phyloP scores from a whole-genome alignment of 768 basidiomycete species.

The Jaapia argillacea region DNA sequence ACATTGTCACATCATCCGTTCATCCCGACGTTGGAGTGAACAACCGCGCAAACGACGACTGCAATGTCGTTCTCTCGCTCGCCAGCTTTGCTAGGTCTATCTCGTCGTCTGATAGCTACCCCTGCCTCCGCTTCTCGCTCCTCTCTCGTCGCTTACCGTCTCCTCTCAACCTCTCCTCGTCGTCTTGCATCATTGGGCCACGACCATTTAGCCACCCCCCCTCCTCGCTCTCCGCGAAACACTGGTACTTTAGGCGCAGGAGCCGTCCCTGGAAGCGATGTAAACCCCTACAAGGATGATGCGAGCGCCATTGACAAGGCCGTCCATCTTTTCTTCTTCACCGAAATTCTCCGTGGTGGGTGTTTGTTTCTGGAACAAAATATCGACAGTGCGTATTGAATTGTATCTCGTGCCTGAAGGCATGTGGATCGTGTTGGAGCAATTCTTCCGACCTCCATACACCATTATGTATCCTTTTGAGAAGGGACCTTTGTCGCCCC shows the following conservation, averaged over 20 bases:
- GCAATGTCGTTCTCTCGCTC: constrained; percentile 51
- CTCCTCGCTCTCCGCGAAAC: constrained; percentile 14
- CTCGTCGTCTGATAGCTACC: constrained; percentile 27
- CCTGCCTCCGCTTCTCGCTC: constrained; percentile 15
- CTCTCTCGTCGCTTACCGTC: constrained; percentile 36
- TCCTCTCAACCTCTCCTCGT: constrained; percentile 32
- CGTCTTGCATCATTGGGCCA: constrained; percentile 13
- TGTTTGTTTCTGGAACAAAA: constrained; percentile 1
- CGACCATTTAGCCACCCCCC: constrained; percentile 1
- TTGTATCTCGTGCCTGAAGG: constrained; percentile 38
- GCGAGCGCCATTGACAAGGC: constrained; percentile 94
- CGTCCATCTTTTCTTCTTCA: constrained; percentile 95
- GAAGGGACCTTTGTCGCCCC: constrained; percentile 94
- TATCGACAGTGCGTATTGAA: background rate
- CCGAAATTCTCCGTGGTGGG: constrained; percentile 92
- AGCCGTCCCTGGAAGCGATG: constrained; percentile 37
- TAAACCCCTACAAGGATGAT: constrained; percentile 66
- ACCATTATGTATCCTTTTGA: constrained; percentile 99
- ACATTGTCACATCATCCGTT: background rate
- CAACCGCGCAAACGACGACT: constrained; percentile 28
- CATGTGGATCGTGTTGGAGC: constrained; percentile 95
- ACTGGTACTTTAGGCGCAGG: constrained; percentile 21
- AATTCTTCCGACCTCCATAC: constrained; percentile 91
- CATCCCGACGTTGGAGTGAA: constrained; percentile 14
- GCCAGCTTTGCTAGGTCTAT: constrained; percentile 40